These are phyloP conservation scores for Amyloporia xantha DNA, from an alignment of 768 basidiomycete genomes.

Conservation along the genomic window DNA sequence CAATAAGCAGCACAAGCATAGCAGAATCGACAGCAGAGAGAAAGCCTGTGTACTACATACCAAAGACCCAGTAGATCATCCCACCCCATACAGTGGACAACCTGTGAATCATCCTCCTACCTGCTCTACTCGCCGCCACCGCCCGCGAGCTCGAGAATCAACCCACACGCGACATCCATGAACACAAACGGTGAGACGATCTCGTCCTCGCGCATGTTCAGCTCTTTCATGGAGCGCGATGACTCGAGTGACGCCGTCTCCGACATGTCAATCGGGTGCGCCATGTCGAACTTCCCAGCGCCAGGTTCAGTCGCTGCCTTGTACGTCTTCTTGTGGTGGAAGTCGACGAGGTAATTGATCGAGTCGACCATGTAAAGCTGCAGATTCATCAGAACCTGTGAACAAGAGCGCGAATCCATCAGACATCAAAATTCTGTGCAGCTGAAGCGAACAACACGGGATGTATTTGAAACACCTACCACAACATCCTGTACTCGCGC, in stretches of 20 bases:
- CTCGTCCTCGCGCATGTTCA: slow-evolving; percentile 51
- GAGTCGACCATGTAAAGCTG: slow-evolving; percentile 96
- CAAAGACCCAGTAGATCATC: neutral
- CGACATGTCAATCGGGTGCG: slow-evolving; percentile 34
- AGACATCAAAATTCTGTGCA: slow-evolving; percentile 5
- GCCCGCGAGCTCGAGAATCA: slow-evolving; percentile 92
- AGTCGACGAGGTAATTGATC: slow-evolving; percentile 95
- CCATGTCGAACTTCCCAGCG: slow-evolving; percentile 69
- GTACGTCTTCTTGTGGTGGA: slow-evolving; percentile 96
- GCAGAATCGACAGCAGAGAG: slow-evolving; percentile 12
- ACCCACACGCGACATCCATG: slow-evolving; percentile 89
- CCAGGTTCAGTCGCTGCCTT: slow-evolving; percentile 60
- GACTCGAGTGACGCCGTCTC: slow-evolving; percentile 48
- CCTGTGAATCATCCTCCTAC: too few species aligned
- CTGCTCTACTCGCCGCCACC: slow-evolving; percentile 39
- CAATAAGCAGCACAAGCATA: slow-evolving; percentile 15
- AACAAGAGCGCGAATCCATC: neutral
- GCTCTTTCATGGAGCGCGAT: slow-evolving; percentile 48
- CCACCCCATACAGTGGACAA: neutral
- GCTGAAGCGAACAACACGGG: neutral
- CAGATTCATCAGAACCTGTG: slow-evolving; percentile 90
- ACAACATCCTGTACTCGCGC: slow-evolving; percentile 88
- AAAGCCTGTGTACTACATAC: slow-evolving; percentile 11
- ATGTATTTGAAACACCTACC: slow-evolving; percentile 39
- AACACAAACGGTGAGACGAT: slow-evolving; percentile 88